Conservation (phyloP, 163 green algal species). For the Coccomyxa subellipsoidea region DNA sequence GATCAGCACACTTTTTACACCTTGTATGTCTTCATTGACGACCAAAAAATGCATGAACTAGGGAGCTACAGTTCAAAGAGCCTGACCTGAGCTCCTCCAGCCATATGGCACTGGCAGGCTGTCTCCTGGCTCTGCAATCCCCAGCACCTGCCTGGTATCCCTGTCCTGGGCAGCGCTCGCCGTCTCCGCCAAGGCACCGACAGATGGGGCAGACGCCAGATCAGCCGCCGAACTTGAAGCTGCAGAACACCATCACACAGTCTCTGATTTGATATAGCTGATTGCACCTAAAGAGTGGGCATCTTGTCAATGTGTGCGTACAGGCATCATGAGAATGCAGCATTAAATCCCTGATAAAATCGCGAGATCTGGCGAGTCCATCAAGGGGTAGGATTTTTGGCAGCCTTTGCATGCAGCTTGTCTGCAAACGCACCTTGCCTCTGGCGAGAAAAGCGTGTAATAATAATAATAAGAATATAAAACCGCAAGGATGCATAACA, state of each 20-base stretch:
- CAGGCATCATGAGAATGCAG: too few relatives aligned
- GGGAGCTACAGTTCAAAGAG: too few relatives aligned
- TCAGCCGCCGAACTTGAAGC: background rate
- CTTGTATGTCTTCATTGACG: too few relatives aligned
- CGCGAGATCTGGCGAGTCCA: too few relatives aligned
- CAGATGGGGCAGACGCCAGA: background rate
- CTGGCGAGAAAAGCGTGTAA: too few relatives aligned
- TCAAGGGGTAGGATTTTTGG: background rate
- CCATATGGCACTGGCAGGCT: conserved; percentile 63
- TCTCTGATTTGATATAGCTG: too few relatives aligned
- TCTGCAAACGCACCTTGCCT: background rate
- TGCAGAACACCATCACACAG: background rate
- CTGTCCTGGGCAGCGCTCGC: background rate
- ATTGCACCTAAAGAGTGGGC: too few relatives aligned
- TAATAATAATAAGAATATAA: too few relatives aligned
- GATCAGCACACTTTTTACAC: background rate
- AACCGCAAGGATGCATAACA: too few relatives aligned
- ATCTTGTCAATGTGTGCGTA: too few relatives aligned
- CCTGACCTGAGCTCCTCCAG: conserved; percentile 51
- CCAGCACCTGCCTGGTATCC: conserved; percentile 38
- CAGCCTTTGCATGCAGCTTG: background rate
- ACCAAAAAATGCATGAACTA: too few relatives aligned
- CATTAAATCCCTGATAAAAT: too few relatives aligned
- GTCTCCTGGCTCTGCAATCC: conserved; percentile 52
- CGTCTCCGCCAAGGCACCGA: conserved; percentile 3